Base-by-base conservation (phyloP, 1,284 basidiomycete species). In the Anthracocystis walkeri region DNA sequence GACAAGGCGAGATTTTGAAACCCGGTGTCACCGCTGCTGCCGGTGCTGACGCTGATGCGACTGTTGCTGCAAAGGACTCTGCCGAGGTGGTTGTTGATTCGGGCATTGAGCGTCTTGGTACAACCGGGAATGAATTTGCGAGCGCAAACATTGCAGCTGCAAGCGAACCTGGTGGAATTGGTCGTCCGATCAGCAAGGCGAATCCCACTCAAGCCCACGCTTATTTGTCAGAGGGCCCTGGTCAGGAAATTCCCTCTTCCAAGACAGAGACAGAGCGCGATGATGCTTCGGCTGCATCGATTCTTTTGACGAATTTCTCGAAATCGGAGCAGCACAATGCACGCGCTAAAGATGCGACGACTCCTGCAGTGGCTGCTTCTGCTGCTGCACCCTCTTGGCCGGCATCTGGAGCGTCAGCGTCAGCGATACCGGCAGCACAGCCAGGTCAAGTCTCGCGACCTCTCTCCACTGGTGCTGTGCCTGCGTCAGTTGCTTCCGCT, bases 141-240 rank as follows among this genome's bases (percentile, higher is more conserved):
- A n/a, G 18, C 8, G 27, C 7, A 44, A 44, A 40, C 7, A 16
- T 3, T 10, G n/a, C 49, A 35, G 20, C 2, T 25, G 45, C 11
- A 44, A 48, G 40, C 52, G 52, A 48, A 23, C 2, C 6, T 53
- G 45, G 53, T 53, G 45, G 53, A 46, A 29, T 14, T 38, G 31
- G 25, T 65, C 53, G 61, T 60, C 53, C 68, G 67, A 70, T 70
- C 67, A 62, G 67, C 67, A 57, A 38, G 40, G 58, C 58, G 54
- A 65, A 53, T 40, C 41, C 52, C 25, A 20, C 25, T 25, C 35
- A 27, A 7, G 33, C n/a, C 20, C 29, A 31, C n/a, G 40, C 49
- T 21, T 40, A 23, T 31, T 29, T 50, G 51, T 29, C 52, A 31
- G 53, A 48, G 50, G 49, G 59, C 65, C 14, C 3, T 38, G 35